Evolutionary conservation across 1,139 yeast genomes (phyloP).

Genomic region (Kazachstania sp.): DNA sequence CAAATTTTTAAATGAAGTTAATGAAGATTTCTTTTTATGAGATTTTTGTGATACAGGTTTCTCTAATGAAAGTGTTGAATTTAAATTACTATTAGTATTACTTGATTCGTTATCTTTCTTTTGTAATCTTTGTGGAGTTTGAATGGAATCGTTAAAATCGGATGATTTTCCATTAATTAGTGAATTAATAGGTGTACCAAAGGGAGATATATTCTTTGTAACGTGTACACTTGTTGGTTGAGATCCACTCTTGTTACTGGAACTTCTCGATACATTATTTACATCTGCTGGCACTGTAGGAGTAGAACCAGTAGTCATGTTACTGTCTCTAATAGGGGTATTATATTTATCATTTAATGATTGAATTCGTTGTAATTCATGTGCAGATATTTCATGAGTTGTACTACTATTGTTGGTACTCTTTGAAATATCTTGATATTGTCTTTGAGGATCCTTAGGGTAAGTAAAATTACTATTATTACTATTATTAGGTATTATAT

Average conservation of each 20-base stretch:
- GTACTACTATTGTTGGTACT: background rate
- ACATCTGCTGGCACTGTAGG: constrained; percentile 9
- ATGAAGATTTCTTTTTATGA: constrained; percentile 27
- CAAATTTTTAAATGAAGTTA: constrained; percentile 25
- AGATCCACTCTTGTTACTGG: background rate
- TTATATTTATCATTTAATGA: background rate
- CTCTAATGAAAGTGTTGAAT: background rate
- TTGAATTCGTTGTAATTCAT: background rate
- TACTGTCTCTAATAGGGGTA: background rate
- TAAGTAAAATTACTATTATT: background rate
- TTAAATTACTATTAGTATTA: too few relatives aligned
- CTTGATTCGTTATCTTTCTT: background rate
- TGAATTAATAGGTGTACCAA: background rate
- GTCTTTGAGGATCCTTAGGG: background rate
- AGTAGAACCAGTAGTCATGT: constrained; percentile 2
- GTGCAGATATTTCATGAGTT: background rate
- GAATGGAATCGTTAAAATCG: background rate
- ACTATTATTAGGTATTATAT: background rate
- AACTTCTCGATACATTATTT: constrained; percentile 2
- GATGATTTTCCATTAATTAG: background rate
- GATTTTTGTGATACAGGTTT: constrained; percentile 10
- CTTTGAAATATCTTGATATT: background rate
- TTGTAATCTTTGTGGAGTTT: constrained; percentile 9
- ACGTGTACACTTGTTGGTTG: background rate
- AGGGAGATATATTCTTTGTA: background rate